Percentiles rank a stretch among this genome's conserved stretches.
Evolutionary conservation across 495 filamentous ascomycete genomes (phyloP).

Genomic region (Aspergillus indologenus): DNA sequence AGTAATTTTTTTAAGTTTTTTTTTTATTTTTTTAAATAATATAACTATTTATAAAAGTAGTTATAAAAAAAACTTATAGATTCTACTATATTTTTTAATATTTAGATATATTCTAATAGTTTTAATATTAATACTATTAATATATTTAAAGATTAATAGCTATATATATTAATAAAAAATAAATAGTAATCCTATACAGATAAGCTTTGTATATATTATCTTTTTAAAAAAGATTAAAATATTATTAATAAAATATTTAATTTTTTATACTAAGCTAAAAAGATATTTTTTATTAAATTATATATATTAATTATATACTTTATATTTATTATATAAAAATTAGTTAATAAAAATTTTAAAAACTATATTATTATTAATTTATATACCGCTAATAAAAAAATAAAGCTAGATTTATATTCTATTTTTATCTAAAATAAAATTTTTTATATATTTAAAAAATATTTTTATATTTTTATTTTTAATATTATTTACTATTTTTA

Average conservation of each 20-base stretch:
- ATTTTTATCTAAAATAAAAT: too few relatives aligned
- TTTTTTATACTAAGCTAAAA: background rate
- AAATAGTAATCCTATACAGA: background rate
- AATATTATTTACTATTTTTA: conserved; percentile 1
- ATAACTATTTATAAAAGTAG: too few relatives aligned
- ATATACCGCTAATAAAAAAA: background rate
- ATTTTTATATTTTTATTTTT: conserved; percentile 2
- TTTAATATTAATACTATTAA: too few relatives aligned
- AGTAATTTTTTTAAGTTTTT: too few relatives aligned
- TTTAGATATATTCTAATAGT: too few relatives aligned
- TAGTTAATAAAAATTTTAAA: too few relatives aligned
- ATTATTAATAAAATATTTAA: conserved; percentile 11
- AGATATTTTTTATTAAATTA: background rate
- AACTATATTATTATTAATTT: background rate
- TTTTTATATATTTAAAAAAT: conserved; percentile 2
- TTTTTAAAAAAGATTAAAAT: conserved; percentile 12
- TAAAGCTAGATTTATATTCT: background rate
- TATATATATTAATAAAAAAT: conserved; percentile 13
- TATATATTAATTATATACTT: conserved; percentile 1
- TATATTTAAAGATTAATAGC: conserved; percentile 6
- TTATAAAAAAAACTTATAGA: too few relatives aligned
- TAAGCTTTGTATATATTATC: too few relatives aligned
- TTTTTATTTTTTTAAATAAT: too few relatives aligned
- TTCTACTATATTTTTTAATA: too few relatives aligned
- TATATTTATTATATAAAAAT: conserved; percentile 1